Base-by-base conservation (phyloP, 345 rosid genomes). In the Toxicodendron radicans region DNA sequence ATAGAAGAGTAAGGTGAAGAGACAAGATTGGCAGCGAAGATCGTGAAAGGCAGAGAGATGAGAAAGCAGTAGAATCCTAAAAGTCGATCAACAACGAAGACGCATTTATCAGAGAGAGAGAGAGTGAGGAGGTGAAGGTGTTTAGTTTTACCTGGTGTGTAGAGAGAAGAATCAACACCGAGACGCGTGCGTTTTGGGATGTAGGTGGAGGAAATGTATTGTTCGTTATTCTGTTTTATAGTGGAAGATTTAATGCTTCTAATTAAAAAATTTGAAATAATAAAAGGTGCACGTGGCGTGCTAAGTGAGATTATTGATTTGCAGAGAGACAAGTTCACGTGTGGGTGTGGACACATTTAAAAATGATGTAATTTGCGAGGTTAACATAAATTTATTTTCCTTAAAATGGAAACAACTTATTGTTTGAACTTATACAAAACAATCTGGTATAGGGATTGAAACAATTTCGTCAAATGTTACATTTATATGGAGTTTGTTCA, bases 21-120 rank as follows among this genome's bases (percentile, higher is more conserved):
- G 85, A 86, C 86, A 77, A 73, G 59, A 69, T 46, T 74, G 76
- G 78, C 83, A 84, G 81, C 69, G 80, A 60, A 62, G 72, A 79
- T 79, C 66, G 66, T 27, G 64, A 51, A 75, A 66, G 80, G 66
- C 66, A 66, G 76, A 85, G 76, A 85, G 76, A 79, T 79, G 81
- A 80, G 81, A 66, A 78, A 84, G 59, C 79, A 79, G 23, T 58
- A 57, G 75, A 70, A 77, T 74, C 83, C 57, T 32, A 57, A 74
- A 74, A 66, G 65, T 45, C 9, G 70, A 57, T 54, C 66, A 17
- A 30, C 58, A 64, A 75, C 64, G 75, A 21, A 52, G 52, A 1
- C 10, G 69, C 70, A 65, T 73, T 64, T 65, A 73, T 53, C 32
- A 30, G 13, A 68, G n/a, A 20, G 17, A 38, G 4, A 35, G 60